Evolutionary conservation across 202 grass and related monocot genomes (phyloP), one percentile per base, ranked within the genome.

Genomic region (Setaria italica): DNA sequence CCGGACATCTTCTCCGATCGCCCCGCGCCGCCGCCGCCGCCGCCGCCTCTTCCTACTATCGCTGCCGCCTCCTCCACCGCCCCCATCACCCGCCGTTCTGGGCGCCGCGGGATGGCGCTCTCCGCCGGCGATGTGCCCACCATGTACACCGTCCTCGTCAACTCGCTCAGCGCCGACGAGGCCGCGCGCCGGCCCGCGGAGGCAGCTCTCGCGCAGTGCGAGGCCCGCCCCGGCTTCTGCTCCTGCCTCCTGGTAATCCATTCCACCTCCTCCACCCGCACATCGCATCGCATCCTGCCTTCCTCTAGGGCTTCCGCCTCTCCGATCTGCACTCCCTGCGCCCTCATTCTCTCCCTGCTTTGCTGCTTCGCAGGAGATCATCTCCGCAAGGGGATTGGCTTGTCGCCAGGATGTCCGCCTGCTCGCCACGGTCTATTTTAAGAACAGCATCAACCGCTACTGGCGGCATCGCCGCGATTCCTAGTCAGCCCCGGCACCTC

Each of bases 401-500:
- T 95, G 97, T 47, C 87, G 97, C 51, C 93, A 99, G 81, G 97
- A 99, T 68, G 93, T 91, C 11, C 91, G 97, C 21, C 90, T 99
- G 2, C 88, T 99, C 50, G 97, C 97, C 48, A 96, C 97, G 0
- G 97, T 99, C 47, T 99, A 96, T 77, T 99, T 99, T 62, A 99
- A 99, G 85, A 99, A 99, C 87, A 92, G 97, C 74, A 99, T 99
- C 80, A 94, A 70, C 77, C 97, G 97, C 47, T 99, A 96, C 77
- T 99, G 97, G 97, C 85, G 97, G 35, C 74, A 91, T 59, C 88
- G 97, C 58, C 92, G 93, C 5, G 93, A 99, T 92, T 84, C 88
- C 13, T 74, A 84, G 97, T 99, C 79, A 94, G 97, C n/a, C 67
- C 39, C 43, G 43, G 0, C 37, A 62, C 48, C 47, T 16, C n/a